Evolutionary conservation across 192 early-diverging fungal genomes (phyloP), one percentile per base, ranked within the genome.

Genomic region (Glomus cerebriforme): DNA sequence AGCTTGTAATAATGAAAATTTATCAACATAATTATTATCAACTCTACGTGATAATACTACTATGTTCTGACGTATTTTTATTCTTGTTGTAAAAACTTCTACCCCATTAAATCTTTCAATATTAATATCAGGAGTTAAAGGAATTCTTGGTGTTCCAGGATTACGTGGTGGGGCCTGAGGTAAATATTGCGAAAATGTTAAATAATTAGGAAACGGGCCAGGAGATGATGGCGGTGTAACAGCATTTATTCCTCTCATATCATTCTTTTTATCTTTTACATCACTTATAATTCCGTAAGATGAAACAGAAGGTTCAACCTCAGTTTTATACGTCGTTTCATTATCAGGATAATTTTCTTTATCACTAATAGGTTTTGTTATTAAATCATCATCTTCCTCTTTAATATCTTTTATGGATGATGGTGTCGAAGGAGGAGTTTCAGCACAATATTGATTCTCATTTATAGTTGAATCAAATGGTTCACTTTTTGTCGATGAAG

Each of bases 1-100:
- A 26, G 26, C 43, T 47, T 47, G 26, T 71, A 71, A 17, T 71
- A 71, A 47, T 17, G 26, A 71, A 43, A 15, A 71, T 71, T 71
- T 71, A 12, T 47, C 69, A 43, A 71, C 39, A 19, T 43, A 71
- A 47, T 47, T 29, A 8, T 31, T 47, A 31, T 71, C 69, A 29
- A 71, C 39, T 15, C 69, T 37, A 5, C 69, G 43, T 17, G 49
- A 24, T 47, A 71, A 31, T 47, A 2, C 10, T 1, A 47, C 1
- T 15, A 27, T 35, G 4, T n/a, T 71, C 7, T 6, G 27, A 0
- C 7, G 22, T 12, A n/a, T 35, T 24, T 71, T 71, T 35, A 49
- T 29, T 10, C 9, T 47, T 29, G 43, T 71, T 12, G 43, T 27
- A 49, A 47, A 71, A 71, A 71, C 69, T n/a, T 47, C 37, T 49